Evolutionary conservation across 1,139 yeast species (phyloP), one percentile per base, ranked within the genome.

Genomic region (Meyerozyma sp.): DNA sequence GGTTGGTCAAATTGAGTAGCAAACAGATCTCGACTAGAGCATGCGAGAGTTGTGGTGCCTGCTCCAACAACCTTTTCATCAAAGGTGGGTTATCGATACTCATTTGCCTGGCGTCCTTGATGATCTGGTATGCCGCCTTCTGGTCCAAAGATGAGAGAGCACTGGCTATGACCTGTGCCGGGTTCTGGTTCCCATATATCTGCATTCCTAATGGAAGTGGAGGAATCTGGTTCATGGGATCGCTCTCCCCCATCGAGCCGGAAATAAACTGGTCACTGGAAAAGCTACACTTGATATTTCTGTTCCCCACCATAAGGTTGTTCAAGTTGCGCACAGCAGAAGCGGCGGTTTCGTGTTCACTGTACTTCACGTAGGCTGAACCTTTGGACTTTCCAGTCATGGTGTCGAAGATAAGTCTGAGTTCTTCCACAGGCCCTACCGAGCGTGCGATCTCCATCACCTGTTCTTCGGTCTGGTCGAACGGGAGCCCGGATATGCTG

Each of bases 301-400:
- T 70, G 46, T 80, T 79, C 1, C 96, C 96, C 40, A 91, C 77
- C 27, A 79, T 75, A 65, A 84, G 84, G 51, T 88, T 86, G 61
- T 88, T 87, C 52, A 91, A 69, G 64, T 91, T 93, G 46, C 98
- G 71, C 16, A 90, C 95, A 0, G 98, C 98, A 13, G 94, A 83
- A 2, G 88, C 82, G 1, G 97, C 96, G 0, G 96, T 86, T 53
- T 87, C 96, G 40, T 62, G 60, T 53, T 73, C 91, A 42, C 75
- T 78, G 58, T 86, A 91, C 53, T 86, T 91, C 18, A 91, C 84
- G 54, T 85, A 87, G 3, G 96, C 97, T 61, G 81, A 88, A 1
- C 98, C 98, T 61, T 85, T 89, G 14, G 96, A 87, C 58, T 84
- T 85, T 3, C 98, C 98, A 0, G 96, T 89, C 46, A 82, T 82